Evolutionary conservation across 2,329 filamentous ascomycete species (phyloP), one percentile per base, ranked within the genome.

Genomic region (Talaromyces sp.): DNA sequence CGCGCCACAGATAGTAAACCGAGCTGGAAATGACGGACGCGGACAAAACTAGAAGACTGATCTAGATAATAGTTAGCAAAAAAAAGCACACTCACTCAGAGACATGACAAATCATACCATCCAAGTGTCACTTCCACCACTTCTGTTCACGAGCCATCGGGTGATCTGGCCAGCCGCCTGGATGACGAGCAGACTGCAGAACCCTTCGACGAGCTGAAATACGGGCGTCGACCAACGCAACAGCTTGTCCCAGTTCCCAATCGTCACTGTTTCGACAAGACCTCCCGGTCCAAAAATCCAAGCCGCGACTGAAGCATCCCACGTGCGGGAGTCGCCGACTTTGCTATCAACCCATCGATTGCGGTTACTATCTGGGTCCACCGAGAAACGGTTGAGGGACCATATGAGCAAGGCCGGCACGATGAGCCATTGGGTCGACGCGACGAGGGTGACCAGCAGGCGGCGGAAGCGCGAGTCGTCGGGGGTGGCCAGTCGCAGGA

Each of bases 81-180:
- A 42, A 53, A 57, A 27, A 19, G 13, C 13, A 15, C 44, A 17
- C 30, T 28, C 49, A 32, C 25, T 13, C 10, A 61, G 55, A 54
- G 9, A 28, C 33, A 32, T 36, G 17, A 7, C n/a, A 1, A 42
- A 42, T 82, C 88, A 76, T 81, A 95, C 92, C 86, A 98, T 91
- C 95, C 93, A 98, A 64, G 88, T 96, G 78, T 99, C 95, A 70
- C 93, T 96, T 70, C 92, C 87, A 70, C 93, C 92, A 66, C 81
- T 80, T 70, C 90, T 83, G 77, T 98, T 98, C 60, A 98, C 93
- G 32, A 98, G 84, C 88, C 92, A 98, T 75, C 91, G 85, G 22
- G 95, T 96, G 66, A 98, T 92, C 75, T 97, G 93, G 0, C 95
- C 95, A 15, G 91, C 89, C 19, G 93, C 92, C 77, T 99, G 95